Evolutionary conservation across 164 flowering plant genomes (phyloP).

Genomic region (Warburgia ugandensis): DNA sequence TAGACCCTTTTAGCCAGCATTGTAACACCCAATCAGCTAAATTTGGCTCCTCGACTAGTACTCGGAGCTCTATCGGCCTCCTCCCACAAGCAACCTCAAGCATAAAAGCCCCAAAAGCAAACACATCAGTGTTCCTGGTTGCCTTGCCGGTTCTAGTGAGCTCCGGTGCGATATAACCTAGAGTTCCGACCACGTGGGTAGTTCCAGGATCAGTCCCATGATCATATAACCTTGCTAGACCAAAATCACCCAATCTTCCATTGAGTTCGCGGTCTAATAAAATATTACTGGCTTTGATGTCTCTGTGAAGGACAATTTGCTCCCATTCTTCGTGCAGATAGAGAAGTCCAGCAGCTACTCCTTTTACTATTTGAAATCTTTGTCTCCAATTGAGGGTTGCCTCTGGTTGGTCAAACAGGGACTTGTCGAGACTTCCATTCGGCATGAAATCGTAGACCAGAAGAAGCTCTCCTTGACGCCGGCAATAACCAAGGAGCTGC

Average conservation of each 20-base stretch:
- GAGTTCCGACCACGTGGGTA: constrained; percentile 30
- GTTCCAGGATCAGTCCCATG: constrained; percentile 25
- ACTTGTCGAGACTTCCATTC: constrained; percentile 47
- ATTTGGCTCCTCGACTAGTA: neutral
- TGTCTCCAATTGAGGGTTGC: constrained; percentile 22
- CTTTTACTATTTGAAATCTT: constrained; percentile 27
- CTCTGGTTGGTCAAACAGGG: constrained; percentile 4
- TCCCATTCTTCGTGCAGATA: constrained; percentile 39
- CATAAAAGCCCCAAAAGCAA: constrained; percentile 28
- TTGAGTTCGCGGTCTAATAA: constrained; percentile 27
- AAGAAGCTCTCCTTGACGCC: constrained; percentile 39
- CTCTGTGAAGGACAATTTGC: constrained; percentile 35
- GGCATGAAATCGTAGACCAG: constrained; percentile 55
- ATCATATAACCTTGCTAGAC: constrained; percentile 27
- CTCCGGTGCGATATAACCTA: constrained; percentile 41
- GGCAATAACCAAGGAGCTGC: constrained; percentile 37
- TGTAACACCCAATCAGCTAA: constrained; percentile 27
- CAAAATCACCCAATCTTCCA: constrained; percentile 35
- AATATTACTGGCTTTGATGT: constrained; percentile 33
- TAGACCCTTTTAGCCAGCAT: constrained; percentile 13
- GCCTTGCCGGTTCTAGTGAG: constrained; percentile 25
- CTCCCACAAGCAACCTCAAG: constrained; percentile 38
- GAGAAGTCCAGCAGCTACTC: constrained; percentile 28
- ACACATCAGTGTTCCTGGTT: constrained; percentile 29
- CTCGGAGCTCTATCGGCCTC: constrained; percentile 19